Conservation (phyloP, 495 filamentous ascomycete species). For the Cercophora scortea region DNA sequence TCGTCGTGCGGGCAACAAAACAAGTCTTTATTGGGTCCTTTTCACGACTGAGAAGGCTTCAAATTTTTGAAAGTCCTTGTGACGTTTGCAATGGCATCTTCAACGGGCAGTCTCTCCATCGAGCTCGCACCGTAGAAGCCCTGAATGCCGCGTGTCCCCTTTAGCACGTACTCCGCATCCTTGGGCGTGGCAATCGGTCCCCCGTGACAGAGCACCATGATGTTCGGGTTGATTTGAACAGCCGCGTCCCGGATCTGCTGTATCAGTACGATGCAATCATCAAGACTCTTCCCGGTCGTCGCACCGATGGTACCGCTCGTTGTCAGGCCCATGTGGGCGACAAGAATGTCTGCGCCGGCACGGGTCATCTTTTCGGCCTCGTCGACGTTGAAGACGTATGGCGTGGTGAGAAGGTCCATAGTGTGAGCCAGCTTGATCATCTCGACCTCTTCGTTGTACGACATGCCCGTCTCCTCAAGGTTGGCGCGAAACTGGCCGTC, state of each 20-base stretch:
- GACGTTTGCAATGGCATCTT: slow-evolving; percentile 55
- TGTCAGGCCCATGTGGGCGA: slow-evolving; percentile 63
- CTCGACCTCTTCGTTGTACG: slow-evolving; percentile 54
- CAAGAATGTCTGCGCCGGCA: slow-evolving; percentile 59
- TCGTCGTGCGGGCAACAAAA: too few species aligned
- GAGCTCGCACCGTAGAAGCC: slow-evolving; percentile 66
- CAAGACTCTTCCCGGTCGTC: slow-evolving; percentile 49
- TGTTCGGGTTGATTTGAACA: slow-evolving; percentile 40
- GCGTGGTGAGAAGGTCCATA: slow-evolving; percentile 56
- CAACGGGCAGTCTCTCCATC: slow-evolving; percentile 65
- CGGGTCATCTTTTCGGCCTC: slow-evolving; percentile 52
- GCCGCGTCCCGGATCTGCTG: slow-evolving; percentile 58
- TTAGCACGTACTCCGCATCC: slow-evolving; percentile 56
- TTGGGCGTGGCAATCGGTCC: slow-evolving; percentile 55
- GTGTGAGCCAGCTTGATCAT: slow-evolving; percentile 50
- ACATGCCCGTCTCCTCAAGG: slow-evolving; percentile 67
- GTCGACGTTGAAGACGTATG: slow-evolving; percentile 57
- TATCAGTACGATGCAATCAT: slow-evolving; percentile 50
- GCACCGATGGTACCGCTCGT: slow-evolving; percentile 58
- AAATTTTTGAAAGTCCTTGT: slow-evolving; percentile 50
- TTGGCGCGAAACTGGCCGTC: slow-evolving; percentile 58
- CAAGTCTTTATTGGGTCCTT: too few species aligned
- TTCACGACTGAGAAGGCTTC: too few species aligned
- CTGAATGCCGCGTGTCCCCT: slow-evolving; percentile 51
- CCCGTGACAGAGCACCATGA: slow-evolving; percentile 64